Conservation (phyloP, 768 basidiomycete species). For the Tulasnella sp. region DNA sequence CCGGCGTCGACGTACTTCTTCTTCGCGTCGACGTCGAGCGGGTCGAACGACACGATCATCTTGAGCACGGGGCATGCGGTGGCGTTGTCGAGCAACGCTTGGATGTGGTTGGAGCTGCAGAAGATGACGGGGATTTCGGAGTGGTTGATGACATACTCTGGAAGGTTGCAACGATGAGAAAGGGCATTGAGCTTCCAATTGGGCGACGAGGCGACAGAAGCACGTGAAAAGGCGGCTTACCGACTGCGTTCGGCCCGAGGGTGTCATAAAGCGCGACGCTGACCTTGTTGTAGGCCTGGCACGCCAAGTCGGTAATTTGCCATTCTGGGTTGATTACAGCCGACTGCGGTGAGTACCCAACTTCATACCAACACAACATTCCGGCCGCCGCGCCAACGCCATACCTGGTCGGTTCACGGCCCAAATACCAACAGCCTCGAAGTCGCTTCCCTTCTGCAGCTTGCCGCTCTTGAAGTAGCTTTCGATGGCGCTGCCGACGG, state of each 20-base stretch:
- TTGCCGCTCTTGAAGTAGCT: constrained; percentile 66
- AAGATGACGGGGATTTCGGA: constrained; percentile 79
- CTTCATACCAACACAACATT: no score
- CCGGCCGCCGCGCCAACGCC: no score
- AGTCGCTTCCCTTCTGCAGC: constrained; percentile 50
- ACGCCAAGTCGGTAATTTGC: constrained; percentile 86
- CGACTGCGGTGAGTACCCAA: no score
- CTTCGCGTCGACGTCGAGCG: constrained; percentile 55
- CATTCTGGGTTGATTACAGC: constrained; percentile 63
- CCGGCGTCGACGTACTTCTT: constrained; percentile 72
- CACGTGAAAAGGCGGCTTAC: constrained; percentile 51
- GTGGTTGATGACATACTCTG: constrained; percentile 71
- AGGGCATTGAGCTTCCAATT: not conserved
- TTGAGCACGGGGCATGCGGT: constrained; percentile 65
- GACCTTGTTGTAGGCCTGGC: constrained; percentile 79
- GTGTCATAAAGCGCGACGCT: constrained; percentile 93
- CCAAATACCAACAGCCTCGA: constrained; percentile 83
- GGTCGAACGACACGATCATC: constrained; percentile 76
- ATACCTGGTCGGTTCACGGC: constrained; percentile 77
- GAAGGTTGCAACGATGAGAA: not conserved
- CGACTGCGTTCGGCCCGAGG: constrained; percentile 85
- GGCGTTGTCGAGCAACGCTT: constrained; percentile 72
- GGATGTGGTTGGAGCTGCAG: constrained; percentile 71
- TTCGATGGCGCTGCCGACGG: constrained; percentile 75
- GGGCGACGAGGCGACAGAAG: not conserved